phyloP scores from a whole-genome alignment of 2,329 filamentous ascomycete genomes.

The Penicillium paneum region DNA sequence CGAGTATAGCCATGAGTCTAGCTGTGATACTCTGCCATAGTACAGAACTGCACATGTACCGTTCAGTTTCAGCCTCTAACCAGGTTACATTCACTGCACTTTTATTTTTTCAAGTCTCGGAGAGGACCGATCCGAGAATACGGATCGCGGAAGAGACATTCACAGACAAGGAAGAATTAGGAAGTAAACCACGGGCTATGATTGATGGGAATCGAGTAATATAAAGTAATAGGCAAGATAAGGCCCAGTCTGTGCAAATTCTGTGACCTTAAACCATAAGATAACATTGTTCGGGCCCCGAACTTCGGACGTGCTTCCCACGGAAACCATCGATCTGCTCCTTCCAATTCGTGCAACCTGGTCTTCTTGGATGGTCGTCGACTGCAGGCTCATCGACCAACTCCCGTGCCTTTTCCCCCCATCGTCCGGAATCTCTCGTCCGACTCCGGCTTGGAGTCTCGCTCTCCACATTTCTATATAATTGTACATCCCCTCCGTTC shows the following conservation, averaged over 20 bases:
- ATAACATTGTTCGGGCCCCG: slow-evolving; percentile 30
- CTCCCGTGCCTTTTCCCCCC: slow-evolving; percentile 10
- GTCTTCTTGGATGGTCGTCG: slow-evolving; percentile 6
- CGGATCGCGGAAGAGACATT: slow-evolving; percentile 22
- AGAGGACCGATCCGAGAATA: slow-evolving; percentile 21
- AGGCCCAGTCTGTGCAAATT: slow-evolving; percentile 19
- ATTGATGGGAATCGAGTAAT: slow-evolving; percentile 19
- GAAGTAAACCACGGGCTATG: slow-evolving; percentile 2
- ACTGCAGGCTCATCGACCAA: slow-evolving; percentile 7
- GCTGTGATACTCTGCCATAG: too few relatives aligned
- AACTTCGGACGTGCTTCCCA: slow-evolving; percentile 33
- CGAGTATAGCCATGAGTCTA: too few relatives aligned
- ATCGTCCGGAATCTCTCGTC: slow-evolving; percentile 25
- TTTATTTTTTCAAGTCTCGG: slow-evolving; percentile 6
- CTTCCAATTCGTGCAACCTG: slow-evolving; percentile 13
- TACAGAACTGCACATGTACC: too few relatives aligned
- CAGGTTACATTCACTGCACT: slow-evolving; percentile 7
- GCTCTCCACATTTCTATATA: slow-evolving; percentile 23
- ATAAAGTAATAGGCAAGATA: slow-evolving; percentile 29
- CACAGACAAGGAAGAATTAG: slow-evolving; percentile 5
- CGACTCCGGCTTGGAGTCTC: slow-evolving; percentile 30
- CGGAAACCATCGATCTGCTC: slow-evolving; percentile 12
- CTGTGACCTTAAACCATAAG: slow-evolving; percentile 38
- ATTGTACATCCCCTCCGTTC: slow-evolving; percentile 16
- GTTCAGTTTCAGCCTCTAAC: slow-evolving; percentile 2